phyloP scores from a whole-genome alignment of 495 filamentous ascomycete species.

The Talaromyces borbonicus region DNA sequence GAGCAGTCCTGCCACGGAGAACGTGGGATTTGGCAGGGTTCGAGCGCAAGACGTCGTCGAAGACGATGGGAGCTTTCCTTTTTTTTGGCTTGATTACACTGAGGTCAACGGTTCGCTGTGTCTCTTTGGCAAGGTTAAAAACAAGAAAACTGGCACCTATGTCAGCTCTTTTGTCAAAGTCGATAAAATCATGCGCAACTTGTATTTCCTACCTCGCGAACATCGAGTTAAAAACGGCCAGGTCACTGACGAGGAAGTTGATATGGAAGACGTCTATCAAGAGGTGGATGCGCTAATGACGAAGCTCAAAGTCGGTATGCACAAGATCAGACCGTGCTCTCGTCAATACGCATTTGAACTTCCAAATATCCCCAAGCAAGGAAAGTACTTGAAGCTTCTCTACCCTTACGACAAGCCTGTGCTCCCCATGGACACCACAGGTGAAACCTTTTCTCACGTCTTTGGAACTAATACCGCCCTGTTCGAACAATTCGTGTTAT shows the following conservation, averaged over 20 bases:
- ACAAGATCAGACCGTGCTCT: conserved; percentile 84
- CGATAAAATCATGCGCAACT: conserved; percentile 85
- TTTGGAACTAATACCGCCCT: conserved; percentile 90
- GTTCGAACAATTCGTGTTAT: conserved; percentile 96
- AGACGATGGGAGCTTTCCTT: conserved; percentile 78
- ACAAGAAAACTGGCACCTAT: conserved; percentile 68
- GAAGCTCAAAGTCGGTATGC: conserved; percentile 68
- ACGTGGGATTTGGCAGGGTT: conserved; percentile 62
- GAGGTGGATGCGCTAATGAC: conserved; percentile 84
- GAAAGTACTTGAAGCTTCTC: conserved; percentile 83
- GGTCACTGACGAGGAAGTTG: conserved; percentile 69
- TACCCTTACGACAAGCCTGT: conserved; percentile 79
- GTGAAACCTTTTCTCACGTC: conserved; percentile 88
- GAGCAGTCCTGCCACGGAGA: conserved; percentile 56
- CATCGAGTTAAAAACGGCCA: conserved; percentile 51
- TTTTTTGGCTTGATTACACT: conserved; percentile 97
- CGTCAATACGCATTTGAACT: conserved; percentile 96
- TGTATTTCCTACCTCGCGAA: conserved; percentile 85
- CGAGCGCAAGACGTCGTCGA: conserved; percentile 73
- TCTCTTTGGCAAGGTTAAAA: conserved; percentile 91
- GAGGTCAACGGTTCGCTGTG: conserved; percentile 88
- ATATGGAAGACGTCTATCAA: conserved; percentile 80
- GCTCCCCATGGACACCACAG: conserved; percentile 58
- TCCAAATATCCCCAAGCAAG: conserved; percentile 74
- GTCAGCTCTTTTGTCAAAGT: conserved; percentile 94